Conservation (phyloP, 1,284 basidiomycete species). For the Naganishia cerealis region DNA sequence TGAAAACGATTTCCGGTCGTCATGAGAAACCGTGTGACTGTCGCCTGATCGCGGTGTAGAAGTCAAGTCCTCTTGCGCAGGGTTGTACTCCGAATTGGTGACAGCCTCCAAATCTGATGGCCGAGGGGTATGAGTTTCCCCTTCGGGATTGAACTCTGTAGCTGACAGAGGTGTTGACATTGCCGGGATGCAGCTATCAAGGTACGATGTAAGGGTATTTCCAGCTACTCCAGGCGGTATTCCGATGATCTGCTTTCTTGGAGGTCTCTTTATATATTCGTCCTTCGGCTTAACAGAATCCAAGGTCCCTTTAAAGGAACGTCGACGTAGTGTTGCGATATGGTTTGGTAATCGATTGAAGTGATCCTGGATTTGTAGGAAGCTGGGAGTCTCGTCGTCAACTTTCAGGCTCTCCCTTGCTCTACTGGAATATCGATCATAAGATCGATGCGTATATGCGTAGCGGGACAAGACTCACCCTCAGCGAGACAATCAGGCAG, state of each 20-base stretch:
- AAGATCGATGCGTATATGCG: too few relatives aligned
- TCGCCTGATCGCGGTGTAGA: slow-evolving; percentile 4
- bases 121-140: slow-evolving; percentile 12
- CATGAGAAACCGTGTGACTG: background rate
- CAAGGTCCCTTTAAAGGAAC: background rate
- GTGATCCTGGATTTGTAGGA: background rate
- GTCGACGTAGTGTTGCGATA: background rate
- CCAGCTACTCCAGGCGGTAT: background rate
- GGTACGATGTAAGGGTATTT: background rate
- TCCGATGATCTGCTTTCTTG: background rate
- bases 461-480: too few relatives aligned
- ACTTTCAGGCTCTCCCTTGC: too few relatives aligned
- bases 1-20: slow-evolving; percentile 15
- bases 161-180: slow-evolving; percentile 3
- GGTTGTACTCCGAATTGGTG: background rate
- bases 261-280: background rate
- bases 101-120: background rate
- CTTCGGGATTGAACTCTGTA: background rate
- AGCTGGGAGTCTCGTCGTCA: background rate
- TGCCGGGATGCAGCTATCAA: background rate
- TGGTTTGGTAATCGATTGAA: background rate
- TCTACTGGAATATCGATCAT: too few relatives aligned
- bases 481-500: too few relatives aligned
- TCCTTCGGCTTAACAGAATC: background rate
- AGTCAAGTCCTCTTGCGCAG: background rate